Evolutionary conservation across 2,329 filamentous ascomycete genomes (phyloP).

Genomic region (Ascocoryne sarcoides): DNA sequence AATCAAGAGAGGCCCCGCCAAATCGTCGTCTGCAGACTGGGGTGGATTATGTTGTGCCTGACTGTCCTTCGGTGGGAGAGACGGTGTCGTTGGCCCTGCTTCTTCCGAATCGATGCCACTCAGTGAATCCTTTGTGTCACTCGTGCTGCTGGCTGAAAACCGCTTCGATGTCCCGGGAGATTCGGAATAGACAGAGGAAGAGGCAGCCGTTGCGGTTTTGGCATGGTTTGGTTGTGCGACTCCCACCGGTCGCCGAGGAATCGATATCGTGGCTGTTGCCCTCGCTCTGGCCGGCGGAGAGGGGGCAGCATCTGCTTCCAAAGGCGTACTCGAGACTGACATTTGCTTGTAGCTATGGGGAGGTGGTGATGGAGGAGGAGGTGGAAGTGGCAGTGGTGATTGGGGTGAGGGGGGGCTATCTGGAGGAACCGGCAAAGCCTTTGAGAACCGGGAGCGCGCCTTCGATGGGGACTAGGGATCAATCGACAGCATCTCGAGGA

Average conservation of each 20-base stretch:
- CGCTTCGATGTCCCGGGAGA: constrained; percentile 16
- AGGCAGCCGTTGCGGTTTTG: constrained; percentile 10
- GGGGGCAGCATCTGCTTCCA: background rate
- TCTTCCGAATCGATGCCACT: constrained; percentile 19
- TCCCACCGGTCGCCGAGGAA: constrained; percentile 24
- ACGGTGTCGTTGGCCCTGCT: constrained; percentile 11
- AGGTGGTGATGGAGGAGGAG: background rate
- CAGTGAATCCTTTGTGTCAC: constrained; percentile 18
- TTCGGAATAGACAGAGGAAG: constrained; percentile 23
- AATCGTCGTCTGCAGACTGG: constrained; percentile 9
- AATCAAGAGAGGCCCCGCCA: constrained; percentile 14
- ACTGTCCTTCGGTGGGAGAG: constrained; percentile 19
- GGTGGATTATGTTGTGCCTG: constrained; percentile 7
- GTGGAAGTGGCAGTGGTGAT: background rate
- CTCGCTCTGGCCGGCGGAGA: constrained; percentile 16
- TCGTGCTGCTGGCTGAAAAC: constrained; percentile 17
- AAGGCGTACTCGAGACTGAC: background rate
- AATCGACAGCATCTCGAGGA: constrained; percentile 4
- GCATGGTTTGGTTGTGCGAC: constrained; percentile 8
- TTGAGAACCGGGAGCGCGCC: constrained; percentile 23
- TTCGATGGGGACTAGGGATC: constrained; percentile 13
- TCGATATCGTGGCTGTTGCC: constrained; percentile 12
- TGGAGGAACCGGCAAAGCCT: constrained; percentile 16
- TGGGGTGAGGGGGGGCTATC: background rate
- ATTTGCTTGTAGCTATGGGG: background rate